Base-by-base conservation (phyloP, 768 basidiomycete genomes). In the Glaciozyma antarctica region DNA sequence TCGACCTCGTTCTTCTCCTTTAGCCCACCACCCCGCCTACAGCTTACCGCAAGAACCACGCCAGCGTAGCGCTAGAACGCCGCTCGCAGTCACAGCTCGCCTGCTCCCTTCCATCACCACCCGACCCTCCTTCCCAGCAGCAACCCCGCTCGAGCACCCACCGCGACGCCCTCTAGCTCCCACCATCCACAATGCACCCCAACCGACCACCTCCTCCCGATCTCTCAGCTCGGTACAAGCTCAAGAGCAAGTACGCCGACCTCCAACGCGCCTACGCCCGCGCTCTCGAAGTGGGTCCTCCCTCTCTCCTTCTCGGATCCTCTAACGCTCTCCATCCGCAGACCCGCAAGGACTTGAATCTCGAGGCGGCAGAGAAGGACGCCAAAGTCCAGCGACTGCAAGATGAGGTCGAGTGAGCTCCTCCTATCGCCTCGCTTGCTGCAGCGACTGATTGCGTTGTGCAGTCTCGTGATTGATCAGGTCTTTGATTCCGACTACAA, bases 331-430 rank as follows among this genome's bases (percentile, higher is more conserved):
- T 3, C 21, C 13, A 2, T 1, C 0, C 1, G 12, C 63, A 67
- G 65, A 41, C 30, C 5, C 34, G 64, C 43, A 68, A 63, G 24
- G 66, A 67, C 52, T 60, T 72, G 38, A 54, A 28, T 15, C 56
- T 70, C 22, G 66, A 66, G 60, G 56, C 60, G 65, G 60, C 69
- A 65, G 71, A 77, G 74, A 73, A 77, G 76, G 64, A 78, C 73
- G 61, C 58, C 32, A 71, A 65, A 47, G 55, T 58, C 19, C 61
- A 65, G 47, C 59, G 55, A 3, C 59, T 71, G 10, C 66, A 71
- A 41, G 70, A 67, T 56, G 70, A 71, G 55, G 57, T 71, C 54
- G 62, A 71, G 70, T 68, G 19, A 43, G 70, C 57, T 32, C 55
- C 19, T 26, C 16, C n/a, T 43, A 30, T 21, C 3, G 10, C 58